Conservation (phyloP, 805 yeast species). For the Phaffomyces antillensis region DNA sequence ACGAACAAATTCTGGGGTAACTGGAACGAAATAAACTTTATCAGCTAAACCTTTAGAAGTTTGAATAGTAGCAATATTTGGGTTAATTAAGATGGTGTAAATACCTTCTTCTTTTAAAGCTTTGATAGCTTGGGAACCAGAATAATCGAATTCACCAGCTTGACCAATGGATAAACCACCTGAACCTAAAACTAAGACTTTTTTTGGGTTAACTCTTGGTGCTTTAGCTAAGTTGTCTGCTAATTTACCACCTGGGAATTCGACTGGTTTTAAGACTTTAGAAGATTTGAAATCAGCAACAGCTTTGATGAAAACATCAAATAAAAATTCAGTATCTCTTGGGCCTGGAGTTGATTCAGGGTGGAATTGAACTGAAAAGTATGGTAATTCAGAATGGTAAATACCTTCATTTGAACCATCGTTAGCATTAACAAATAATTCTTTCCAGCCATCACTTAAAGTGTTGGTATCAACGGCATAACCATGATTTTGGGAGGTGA, state of each 20-base stretch:
- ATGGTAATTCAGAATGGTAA: slow-evolving; percentile 80
- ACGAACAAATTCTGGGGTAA: slow-evolving; percentile 91
- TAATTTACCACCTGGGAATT: slow-evolving; percentile 82
- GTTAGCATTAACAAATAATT: slow-evolving; percentile 89
- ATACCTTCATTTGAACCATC: slow-evolving; percentile 99
- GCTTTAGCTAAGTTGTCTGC: slow-evolving; percentile 69
- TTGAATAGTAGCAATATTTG: slow-evolving; percentile 97
- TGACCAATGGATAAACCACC: slow-evolving; percentile 99
- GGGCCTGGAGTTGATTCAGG: slow-evolving; percentile 99
- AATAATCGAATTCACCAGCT: slow-evolving; percentile 98
- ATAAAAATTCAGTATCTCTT: slow-evolving; percentile 94
- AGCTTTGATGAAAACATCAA: slow-evolving; percentile 84
- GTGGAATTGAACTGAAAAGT: slow-evolving; percentile 97
- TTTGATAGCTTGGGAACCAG: slow-evolving; percentile 98
- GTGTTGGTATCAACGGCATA: slow-evolving; percentile 87
- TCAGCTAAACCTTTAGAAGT: slow-evolving; percentile 97
- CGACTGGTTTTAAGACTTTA: slow-evolving; percentile 56
- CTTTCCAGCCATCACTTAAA: slow-evolving; percentile 78
- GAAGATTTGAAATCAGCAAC: slow-evolving; percentile 57
- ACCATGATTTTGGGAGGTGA: slow-evolving; percentile 98
- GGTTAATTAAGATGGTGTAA: slow-evolving; percentile 91
- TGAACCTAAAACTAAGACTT: slow-evolving; percentile 90
- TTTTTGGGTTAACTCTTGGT: slow-evolving; percentile 80
- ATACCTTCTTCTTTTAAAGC: slow-evolving; percentile 98
- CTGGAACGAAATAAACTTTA: slow-evolving; percentile 97